Percentiles rank a stretch among this genome's conserved stretches.
phyloP scores from a whole-genome alignment of 108 stramenopile genomes.

The Fragilariopsis cylindrus region DNA sequence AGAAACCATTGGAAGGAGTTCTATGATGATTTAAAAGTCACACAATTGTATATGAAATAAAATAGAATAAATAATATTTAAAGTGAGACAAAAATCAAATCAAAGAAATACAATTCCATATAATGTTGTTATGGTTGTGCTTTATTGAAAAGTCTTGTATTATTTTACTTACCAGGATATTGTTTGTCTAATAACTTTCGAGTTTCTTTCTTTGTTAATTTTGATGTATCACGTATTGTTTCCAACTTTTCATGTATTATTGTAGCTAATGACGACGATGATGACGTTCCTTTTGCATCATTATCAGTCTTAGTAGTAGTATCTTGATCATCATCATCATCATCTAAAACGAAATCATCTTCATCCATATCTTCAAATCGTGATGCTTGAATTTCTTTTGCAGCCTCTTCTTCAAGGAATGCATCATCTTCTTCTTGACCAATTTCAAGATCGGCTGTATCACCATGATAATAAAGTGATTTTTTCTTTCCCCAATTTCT shows the following conservation, averaged over 20 bases:
- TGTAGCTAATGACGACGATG: slow-evolving; percentile 2
- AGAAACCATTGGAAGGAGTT: slow-evolving; percentile 66
- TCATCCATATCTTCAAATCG: slow-evolving; percentile 80
- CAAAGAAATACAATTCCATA: neutral
- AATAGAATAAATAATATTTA: neutral
- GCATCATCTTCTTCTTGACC: slow-evolving; percentile 88
- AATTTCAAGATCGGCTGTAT: slow-evolving; percentile 95
- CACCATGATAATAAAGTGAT: slow-evolving; percentile 86
- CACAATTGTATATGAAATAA: neutral
- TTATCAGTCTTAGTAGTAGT: neutral
- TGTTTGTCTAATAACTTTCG: slow-evolving; percentile 59
- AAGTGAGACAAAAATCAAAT: neutral
- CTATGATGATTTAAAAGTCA: slow-evolving; percentile 11
- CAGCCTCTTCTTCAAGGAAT: slow-evolving; percentile 82
- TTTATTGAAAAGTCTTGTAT: too few relatives aligned
- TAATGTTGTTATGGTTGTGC: too few relatives aligned
- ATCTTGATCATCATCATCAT: slow-evolving; percentile 35
- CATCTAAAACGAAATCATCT: slow-evolving; percentile 77
- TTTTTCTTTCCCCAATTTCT: slow-evolving; percentile 90
- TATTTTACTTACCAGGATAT: slow-evolving; percentile 44
- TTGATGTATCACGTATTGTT: slow-evolving; percentile 44
- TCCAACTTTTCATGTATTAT: slow-evolving; percentile 7
- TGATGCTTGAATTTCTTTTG: slow-evolving; percentile 69
- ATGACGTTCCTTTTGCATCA: slow-evolving; percentile 4
- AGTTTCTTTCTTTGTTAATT: slow-evolving; percentile 56